Percentiles rank a stretch among this genome's conserved stretches.
Conservation (phyloP, 306 rosid species). For the Dryas octopetala region DNA sequence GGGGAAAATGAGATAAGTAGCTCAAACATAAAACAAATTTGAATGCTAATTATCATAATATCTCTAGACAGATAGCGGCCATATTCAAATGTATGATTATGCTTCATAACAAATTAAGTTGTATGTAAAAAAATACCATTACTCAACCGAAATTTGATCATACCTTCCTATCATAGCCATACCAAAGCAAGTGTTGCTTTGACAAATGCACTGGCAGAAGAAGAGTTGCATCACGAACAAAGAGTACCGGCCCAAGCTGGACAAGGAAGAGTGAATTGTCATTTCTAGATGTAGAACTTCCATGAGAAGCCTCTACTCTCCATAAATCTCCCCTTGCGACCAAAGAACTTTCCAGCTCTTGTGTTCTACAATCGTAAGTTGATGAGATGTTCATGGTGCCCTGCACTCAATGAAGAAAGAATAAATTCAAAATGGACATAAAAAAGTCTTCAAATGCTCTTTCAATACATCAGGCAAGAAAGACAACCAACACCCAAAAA, state of each 20-base stretch:
- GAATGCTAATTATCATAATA: background rate
- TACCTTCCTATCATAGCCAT: conserved; percentile 98
- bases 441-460: background rate
- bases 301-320: conserved; percentile 94
- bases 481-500: background rate
- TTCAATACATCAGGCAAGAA: background rate
- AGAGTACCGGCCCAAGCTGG: conserved; percentile 94
- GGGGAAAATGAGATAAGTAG: background rate
- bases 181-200: conserved; percentile 96
- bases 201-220: conserved; percentile 94
- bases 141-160: conserved; percentile 19
- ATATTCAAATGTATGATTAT: background rate
- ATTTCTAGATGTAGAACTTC: conserved; percentile 72
- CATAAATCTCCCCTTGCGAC: conserved; percentile 95
- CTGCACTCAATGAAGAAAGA: conserved; percentile 43
- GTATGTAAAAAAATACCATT: conserved; percentile 4
- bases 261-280: conserved; percentile 82
- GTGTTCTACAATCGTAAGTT: conserved; percentile 85
- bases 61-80: background rate
- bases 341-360: conserved; percentile 74
- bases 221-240: conserved; percentile 89
- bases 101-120: background rate
- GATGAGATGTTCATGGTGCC: conserved; percentile 70
- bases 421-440: conserved; percentile 22
- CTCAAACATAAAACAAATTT: background rate